Evolutionary conservation across 768 basidiomycete genomes (phyloP).

Genomic region (Rhodotorula taiwanensis): DNA sequence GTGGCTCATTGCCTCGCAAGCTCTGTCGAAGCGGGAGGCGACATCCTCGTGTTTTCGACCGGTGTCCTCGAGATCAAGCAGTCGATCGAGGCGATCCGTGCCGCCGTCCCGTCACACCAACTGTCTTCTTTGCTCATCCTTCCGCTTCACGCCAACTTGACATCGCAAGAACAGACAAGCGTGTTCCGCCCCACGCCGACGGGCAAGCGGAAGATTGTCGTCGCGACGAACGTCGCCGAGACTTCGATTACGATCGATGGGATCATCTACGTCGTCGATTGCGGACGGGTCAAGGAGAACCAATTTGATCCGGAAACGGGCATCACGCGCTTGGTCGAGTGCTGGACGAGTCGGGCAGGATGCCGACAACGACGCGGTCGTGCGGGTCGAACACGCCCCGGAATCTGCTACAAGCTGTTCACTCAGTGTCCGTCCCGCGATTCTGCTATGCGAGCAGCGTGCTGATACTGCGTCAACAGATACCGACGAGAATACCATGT

Average conservation of each 20-base stretch:
- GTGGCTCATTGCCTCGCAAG: slow-evolving; percentile 27
- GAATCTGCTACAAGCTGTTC: slow-evolving; percentile 61
- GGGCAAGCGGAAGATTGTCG: slow-evolving; percentile 68
- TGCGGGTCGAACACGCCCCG: slow-evolving; percentile 76
- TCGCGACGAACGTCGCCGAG: slow-evolving; percentile 86
- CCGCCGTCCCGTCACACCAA: slow-evolving; percentile 35
- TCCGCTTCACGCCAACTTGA: slow-evolving; percentile 82
- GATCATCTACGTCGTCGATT: slow-evolving; percentile 88
- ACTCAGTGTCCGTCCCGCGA: neutral
- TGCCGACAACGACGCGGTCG: slow-evolving; percentile 78
- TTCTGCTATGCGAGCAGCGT: no score
- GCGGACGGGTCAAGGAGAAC: slow-evolving; percentile 79
- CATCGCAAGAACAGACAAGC: slow-evolving; percentile 69
- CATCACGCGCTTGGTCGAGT: slow-evolving; percentile 69
- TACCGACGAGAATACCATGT: slow-evolving; percentile 61
- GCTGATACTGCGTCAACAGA: slow-evolving; percentile 40
- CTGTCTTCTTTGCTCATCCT: slow-evolving; percentile 45
- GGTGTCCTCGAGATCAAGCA: slow-evolving; percentile 57
- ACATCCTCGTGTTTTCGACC: slow-evolving; percentile 80
- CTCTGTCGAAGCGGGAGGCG: slow-evolving; percentile 50
- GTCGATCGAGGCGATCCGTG: slow-evolving; percentile 38
- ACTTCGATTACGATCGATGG: slow-evolving; percentile 65
- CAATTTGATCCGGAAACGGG: slow-evolving; percentile 71
- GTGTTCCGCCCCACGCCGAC: slow-evolving; percentile 61
- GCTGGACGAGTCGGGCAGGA: slow-evolving; percentile 69